phyloP scores from a whole-genome alignment of 441 rosid species.

The Erodium chrysanthum region DNA sequence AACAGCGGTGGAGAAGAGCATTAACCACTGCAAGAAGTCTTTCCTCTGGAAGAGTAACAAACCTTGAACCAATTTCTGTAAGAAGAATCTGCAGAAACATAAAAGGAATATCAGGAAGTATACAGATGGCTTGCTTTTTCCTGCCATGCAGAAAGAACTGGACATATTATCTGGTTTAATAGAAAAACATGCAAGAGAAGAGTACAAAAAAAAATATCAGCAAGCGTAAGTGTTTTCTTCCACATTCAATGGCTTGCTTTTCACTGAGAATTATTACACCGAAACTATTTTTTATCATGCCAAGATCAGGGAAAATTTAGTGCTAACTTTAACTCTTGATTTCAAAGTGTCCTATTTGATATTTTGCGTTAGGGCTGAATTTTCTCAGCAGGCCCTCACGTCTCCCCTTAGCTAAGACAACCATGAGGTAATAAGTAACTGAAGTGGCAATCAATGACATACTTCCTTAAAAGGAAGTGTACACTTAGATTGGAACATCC shows the following conservation, averaged over 20 bases:
- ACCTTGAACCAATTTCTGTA: slow-evolving; percentile 94
- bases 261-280: neutral
- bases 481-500: neutral
- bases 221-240: no score
- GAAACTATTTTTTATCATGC: neutral
- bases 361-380: no score
- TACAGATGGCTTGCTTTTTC: neutral
- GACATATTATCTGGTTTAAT: neutral
- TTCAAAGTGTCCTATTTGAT: neutral
- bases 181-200: no score
- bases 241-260: no score
- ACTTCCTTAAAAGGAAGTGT: neutral
- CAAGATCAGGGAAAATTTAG: neutral
- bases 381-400: no score
- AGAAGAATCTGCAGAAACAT: slow-evolving; percentile 55
- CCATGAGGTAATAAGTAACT: neutral
- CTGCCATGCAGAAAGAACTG: neutral
- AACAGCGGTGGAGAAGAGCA: slow-evolving; percentile 96
- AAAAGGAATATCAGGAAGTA: neutral
- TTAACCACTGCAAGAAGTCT: slow-evolving; percentile 97
- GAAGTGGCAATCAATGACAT: neutral
- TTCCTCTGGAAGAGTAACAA: slow-evolving; percentile 95
- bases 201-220: no score
- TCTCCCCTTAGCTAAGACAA: no score
- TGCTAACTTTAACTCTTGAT: neutral